Base-by-base conservation (phyloP, 1,284 basidiomycete species). In the Afroboletus lepidellus region DNA sequence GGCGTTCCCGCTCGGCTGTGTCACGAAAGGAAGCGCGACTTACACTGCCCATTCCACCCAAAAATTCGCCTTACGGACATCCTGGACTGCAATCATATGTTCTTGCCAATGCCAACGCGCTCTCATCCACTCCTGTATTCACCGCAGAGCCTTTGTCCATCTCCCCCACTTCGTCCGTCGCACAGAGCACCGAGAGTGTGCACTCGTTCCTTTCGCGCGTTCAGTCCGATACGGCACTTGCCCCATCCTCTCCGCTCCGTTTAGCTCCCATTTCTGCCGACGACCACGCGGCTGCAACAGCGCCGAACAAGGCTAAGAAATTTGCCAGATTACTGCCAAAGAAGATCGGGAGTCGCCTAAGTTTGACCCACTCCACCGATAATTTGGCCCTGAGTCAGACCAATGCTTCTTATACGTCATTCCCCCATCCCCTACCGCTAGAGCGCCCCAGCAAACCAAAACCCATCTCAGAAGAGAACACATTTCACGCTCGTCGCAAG, bases 401-500 rank as follows among this genome's bases (percentile, higher is more conserved):
- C 43, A 69, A 63, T 52, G n/a, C 57, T 38, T 71, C 65, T 42
- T 53, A 58, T 51, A 57, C 64, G 30, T 70, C 59, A 51, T 68
- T 69, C 39, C 65, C 61, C 30, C 63, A 47, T 46, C 58, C 43
- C 27, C 43, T 61, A 24, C 32, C 43, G 11, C 8, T 6, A 9
- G 69, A 67, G 46, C 66, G 66, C 15, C 27, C 64, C 11, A 32
- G 62, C 41, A 69, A 59, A 32, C 43, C 57, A 39, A 71, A 60
- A 44, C 61, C 53, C 49, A n/a, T 57, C 38, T 62, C 61, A 36
- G 66, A 69, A 48, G 64, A 65, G 57, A 69, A 70, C 54, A 71
- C 65, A 0, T 68, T 68, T 33, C 69, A 71, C 51, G 59, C 66
- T 11, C 66, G 69, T 49, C 68, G 69, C 51, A 68, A 68, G 62